Conservation (phyloP, 352 stramenopile species). For the Globisporangium nagaii region DNA sequence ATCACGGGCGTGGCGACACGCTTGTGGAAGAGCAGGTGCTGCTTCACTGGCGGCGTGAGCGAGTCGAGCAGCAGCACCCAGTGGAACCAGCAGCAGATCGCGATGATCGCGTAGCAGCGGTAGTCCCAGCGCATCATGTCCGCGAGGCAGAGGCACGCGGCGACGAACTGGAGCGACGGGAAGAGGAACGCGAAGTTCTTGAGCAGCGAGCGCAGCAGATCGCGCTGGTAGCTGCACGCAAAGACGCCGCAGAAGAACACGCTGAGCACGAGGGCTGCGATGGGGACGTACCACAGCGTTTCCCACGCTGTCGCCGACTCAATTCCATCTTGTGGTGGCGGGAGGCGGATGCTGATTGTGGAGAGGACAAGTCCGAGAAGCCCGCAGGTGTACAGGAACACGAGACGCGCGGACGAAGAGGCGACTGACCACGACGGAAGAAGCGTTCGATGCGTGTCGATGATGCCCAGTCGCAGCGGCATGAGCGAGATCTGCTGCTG, state of each 20-base stretch:
- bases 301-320: too few relatives aligned
- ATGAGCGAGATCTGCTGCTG: constrained; percentile 30
- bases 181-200: constrained; percentile 22
- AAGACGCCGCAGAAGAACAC: constrained; percentile 7
- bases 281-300: too few relatives aligned
- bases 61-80: constrained; percentile 41
- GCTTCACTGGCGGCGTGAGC: constrained; percentile 25
- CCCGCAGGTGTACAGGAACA: constrained; percentile 8
- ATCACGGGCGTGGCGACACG: constrained; percentile 14
- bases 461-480: constrained; percentile 15
- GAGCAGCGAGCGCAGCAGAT: constrained; percentile 15
- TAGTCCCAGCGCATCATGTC: constrained; percentile 27
- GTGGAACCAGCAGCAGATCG: constrained; percentile 48
- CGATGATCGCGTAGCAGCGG: constrained; percentile 20
- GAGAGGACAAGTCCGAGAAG: constrained; percentile 9
- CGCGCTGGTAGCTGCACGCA: constrained; percentile 14
- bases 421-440: constrained; percentile 1
- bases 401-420: not conserved
- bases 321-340: constrained; percentile 18
- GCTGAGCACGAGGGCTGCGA: constrained; percentile 10
- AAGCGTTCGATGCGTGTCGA: constrained; percentile 13
- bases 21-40: constrained; percentile 18
- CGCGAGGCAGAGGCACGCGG: constrained; percentile 13
- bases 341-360: constrained; percentile 7
- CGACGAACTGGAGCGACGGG: constrained; percentile 12